Evolutionary conservation across 2,329 filamentous ascomycete genomes (phyloP), one percentile per base, ranked within the genome.

Genomic region (Pseudogymnoascus sp.): DNA sequence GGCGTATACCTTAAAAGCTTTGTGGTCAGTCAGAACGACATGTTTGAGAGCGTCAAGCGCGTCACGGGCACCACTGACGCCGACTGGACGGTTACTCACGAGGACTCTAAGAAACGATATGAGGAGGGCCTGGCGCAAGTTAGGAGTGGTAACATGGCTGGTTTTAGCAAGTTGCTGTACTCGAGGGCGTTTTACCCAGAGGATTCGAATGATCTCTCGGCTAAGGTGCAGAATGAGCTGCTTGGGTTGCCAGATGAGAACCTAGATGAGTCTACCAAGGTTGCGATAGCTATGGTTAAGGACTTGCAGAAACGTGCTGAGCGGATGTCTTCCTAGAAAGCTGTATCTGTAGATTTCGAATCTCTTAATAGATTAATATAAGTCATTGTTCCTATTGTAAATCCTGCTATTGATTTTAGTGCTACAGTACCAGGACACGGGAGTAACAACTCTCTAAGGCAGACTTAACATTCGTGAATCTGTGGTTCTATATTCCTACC

Each of bases 1-100:
- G 57, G 65, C 0, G 66, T 80, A 4, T 79, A 77, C 63, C 50
- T 82, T 10, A 74, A 72, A n/a, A 79, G 76, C 61, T 83, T 82
- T 71, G 68, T 70, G 4, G 62, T 82, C 64, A 78, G 68, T 60
- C 82, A 85, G 68, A 74, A 74, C 19, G 81, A 84, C 5, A 84
- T 85, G 74, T 74, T 74, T 5, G 72, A 70, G 7, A 69, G 68
- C 8, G 66, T 70, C 6, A 61, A 68, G 36, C 67, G 72, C 4
- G 69, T 67, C 10, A 67, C 63, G 6, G 65, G 66, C 1, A 64
- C 62, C 8, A 66, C 36, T 2, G 67, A 68, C 5, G 42, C 59
- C 2, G 68, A 69, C 33, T 70, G 68, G 68, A 61, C 61, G 59
- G 67, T 70, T 38, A 61, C 57, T 9, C 42, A 65, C 4, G 62